Conservation (phyloP, 2,329 filamentous ascomycete species). For the Pseudonectria foliicola region DNA sequence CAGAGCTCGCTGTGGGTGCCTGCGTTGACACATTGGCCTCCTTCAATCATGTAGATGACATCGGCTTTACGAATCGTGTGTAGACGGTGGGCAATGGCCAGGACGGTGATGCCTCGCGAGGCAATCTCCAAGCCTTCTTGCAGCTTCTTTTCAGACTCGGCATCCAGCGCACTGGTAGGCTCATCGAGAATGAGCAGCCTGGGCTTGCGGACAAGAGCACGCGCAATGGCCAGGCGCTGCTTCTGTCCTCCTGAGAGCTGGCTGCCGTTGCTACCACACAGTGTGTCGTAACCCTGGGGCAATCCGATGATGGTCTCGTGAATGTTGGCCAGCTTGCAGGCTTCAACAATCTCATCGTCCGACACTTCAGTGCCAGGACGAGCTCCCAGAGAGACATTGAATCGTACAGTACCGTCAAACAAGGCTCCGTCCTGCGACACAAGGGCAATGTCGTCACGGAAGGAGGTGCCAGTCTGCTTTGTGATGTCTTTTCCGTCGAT, state of each 20-base stretch:
- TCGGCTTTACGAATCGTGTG: constrained; percentile 37
- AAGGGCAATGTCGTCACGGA: constrained; percentile 44
- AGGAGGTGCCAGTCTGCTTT: constrained; percentile 27
- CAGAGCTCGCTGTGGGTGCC: constrained; percentile 3
- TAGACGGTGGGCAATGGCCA: constrained; percentile 39
- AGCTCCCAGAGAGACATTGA: constrained; percentile 47
- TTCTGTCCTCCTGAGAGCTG: constrained; percentile 63
- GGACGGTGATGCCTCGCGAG: constrained; percentile 31
- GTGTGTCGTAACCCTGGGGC: constrained; percentile 50
- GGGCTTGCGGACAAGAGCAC: constrained; percentile 58
- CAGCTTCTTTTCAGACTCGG: constrained; percentile 50
- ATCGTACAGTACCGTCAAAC: constrained; percentile 45
- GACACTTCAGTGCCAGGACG: constrained; percentile 45
- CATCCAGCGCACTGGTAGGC: constrained; percentile 61
- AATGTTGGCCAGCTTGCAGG: constrained; percentile 20
- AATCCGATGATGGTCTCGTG: constrained; percentile 50
- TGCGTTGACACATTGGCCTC: constrained; percentile 29
- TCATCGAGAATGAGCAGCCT: constrained; percentile 63
- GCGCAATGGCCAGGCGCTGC: constrained; percentile 62
- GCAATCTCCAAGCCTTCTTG: constrained; percentile 49
- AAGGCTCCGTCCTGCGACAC: constrained; percentile 48
- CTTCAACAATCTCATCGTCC: constrained; percentile 54
- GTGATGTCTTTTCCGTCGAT: constrained; percentile 38
- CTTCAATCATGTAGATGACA: constrained; percentile 36
- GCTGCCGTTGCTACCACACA: constrained; percentile 54